Evolutionary conservation across 768 basidiomycete genomes (phyloP).

Genomic region (Lentinula lateritia): DNA sequence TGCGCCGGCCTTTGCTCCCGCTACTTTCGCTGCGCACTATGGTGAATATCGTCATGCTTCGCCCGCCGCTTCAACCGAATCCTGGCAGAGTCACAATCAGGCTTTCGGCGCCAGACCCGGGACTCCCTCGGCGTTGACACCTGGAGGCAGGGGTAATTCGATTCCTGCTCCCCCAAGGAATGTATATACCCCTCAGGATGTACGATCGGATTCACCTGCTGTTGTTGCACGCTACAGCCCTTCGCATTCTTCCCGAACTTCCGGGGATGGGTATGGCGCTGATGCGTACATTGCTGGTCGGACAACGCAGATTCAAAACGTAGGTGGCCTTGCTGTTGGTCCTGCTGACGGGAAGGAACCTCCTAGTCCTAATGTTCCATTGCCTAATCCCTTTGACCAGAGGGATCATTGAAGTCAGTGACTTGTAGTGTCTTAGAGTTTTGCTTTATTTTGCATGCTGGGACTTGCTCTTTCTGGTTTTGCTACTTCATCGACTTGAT

Average conservation of each 20-base stretch:
- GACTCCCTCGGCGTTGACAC: background rate
- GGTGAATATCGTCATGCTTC: background rate
- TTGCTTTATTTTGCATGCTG: background rate
- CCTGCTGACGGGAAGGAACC: background rate
- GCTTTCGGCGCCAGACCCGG: background rate
- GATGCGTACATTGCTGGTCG: background rate
- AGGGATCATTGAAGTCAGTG: background rate
- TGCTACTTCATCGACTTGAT: background rate
- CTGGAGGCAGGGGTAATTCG: background rate
- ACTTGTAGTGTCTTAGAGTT: background rate
- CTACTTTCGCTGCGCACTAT: background rate
- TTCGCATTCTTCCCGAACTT: background rate
- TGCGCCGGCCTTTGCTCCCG: background rate
- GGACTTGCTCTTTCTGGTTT: background rate
- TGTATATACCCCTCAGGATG: background rate
- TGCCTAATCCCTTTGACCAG: constrained; percentile 1
- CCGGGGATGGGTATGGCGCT: background rate
- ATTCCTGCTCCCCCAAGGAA: background rate
- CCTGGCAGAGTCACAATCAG: background rate
- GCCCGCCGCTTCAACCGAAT: background rate
- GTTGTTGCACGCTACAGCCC: background rate
- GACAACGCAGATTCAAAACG: background rate
- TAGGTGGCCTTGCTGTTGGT: background rate
- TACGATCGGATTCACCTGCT: background rate
- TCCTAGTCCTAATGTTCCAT: background rate